These are phyloP conservation scores for Artemisia argyi DNA, from an alignment of 129 eudicot genomes.

Conservation along the genomic window DNA sequence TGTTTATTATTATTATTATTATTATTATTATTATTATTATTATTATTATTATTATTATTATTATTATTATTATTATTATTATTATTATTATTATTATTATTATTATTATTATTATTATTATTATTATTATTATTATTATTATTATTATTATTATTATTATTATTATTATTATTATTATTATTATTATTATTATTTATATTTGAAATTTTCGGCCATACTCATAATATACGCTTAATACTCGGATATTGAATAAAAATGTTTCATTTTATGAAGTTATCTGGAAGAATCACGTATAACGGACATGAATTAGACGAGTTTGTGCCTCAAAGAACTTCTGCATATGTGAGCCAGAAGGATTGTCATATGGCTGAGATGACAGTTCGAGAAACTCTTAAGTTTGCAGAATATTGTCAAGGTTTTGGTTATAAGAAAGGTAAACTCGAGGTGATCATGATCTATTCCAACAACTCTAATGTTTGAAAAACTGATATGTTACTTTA, in stretches of 20 bases:
- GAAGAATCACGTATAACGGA: conserved; percentile 77
- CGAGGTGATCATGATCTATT: conserved; percentile 20
- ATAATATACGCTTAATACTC: neutral
- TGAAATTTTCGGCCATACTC: neutral
- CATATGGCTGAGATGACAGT: conserved; percentile 98
- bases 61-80: neutral
- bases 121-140: neutral
- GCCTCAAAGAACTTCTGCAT: conserved; percentile 87
- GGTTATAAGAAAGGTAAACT: conserved; percentile 71
- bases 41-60: neutral
- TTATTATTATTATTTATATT: neutral
- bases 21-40: neutral
- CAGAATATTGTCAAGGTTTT: conserved; percentile 82
- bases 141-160: neutral
- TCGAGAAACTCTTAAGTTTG: conserved; percentile 75
- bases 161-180: neutral
- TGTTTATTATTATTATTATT: neutral
- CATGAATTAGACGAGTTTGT: conserved; percentile 72
- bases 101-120: neutral
- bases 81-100: neutral
- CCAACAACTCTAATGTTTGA: neutral
- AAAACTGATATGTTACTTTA: conserved; percentile 18
- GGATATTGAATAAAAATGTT: conserved; percentile 10
- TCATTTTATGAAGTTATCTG: conserved; percentile 66
- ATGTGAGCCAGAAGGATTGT: conserved; percentile 79